Base-by-base conservation (phyloP, 352 stramenopile species). In the Phytophthora cryptogea region DNA sequence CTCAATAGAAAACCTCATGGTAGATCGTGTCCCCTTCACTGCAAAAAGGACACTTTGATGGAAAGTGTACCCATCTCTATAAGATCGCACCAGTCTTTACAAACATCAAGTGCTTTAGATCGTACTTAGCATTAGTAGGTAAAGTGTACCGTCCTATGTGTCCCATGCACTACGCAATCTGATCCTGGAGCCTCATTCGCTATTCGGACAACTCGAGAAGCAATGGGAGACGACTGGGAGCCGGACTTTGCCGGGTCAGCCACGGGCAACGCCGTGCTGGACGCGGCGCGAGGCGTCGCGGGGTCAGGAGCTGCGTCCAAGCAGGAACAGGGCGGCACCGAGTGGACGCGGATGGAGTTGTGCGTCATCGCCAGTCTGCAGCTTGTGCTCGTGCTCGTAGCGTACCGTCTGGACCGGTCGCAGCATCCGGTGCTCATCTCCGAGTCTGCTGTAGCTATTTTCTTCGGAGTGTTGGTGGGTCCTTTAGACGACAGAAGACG, bases 321-420 rank as follows among this genome's bases (percentile, higher is more conserved):
- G 20, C 52, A 65, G 44, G 60, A 80, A 45, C 59, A 74, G 49
- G 46, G 45, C 10, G 20, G 40, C 10, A 63, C 59, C 7, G 76
- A 92, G 35, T 95, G 86, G 86, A 83, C 70, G 17, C 77, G 83
- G 28, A 69, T 89, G 27, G 83, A 91, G 63, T 76, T 95, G 14
- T 90, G 89, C 33, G 74, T 86, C 46, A 92, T 90, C 51, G 86
- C 86, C 8, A 89, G 76, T 55, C 73, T 95, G 47, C 86, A 95
- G 71, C 72, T 95, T 20, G 67, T 83, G 48, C 70, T 95, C 54
- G 84, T 95, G 58, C 70, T 93, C 30, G 82, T 95, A 5, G 71
- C 83, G 41, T 95, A 93, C 58, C 86, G 86, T 4, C 62, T 95
- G 33, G 86, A 93, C 52, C 79, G 84, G 7, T 74, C 78, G 27